Conservation (phyloP, 192 early-diverging fungal species). For the Rhizoclosmatium sp. region DNA sequence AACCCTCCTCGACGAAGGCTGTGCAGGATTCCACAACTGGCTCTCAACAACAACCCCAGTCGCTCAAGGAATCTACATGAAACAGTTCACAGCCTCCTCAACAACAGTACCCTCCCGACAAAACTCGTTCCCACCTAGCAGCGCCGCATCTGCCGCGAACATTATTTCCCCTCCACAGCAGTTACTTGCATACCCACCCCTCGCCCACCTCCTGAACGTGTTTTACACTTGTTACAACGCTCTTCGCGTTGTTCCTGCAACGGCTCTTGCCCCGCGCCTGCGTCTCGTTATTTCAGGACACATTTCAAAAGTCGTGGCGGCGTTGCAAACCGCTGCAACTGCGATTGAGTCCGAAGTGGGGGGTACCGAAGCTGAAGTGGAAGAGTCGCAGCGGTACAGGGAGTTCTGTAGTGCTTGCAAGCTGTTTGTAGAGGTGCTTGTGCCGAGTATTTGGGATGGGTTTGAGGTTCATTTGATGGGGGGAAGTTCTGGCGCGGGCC, state of each 20-base stretch:
- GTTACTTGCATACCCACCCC: constrained; percentile 69
- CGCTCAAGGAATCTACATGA: constrained; percentile 8
- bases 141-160: background rate
- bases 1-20: constrained; percentile 57
- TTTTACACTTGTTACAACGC: constrained; percentile 70
- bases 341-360: background rate
- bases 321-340: background rate
- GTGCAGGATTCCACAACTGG: constrained; percentile 55
- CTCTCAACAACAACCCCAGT: background rate
- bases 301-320: background rate
- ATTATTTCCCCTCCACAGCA: constrained; percentile 60
- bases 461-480: constrained; percentile 14
- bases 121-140: constrained; percentile 2
- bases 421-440: constrained; percentile 20
- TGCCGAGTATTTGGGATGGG: constrained; percentile 14
- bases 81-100: constrained; percentile 16
- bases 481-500: background rate
- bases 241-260: constrained; percentile 50
- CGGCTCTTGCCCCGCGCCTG: background rate
- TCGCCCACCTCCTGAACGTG: constrained; percentile 72
- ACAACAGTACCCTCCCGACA: background rate
- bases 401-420: constrained; percentile 18
- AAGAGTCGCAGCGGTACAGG: background rate
- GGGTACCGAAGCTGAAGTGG: background rate
- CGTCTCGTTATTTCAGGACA: background rate